A percentile compares a stretch with the other conserved stretches of the same genome.
These are phyloP conservation scores for Colletotrichum horii DNA, from an alignment of 2,329 filamentous ascomycete genomes.

Conservation along the genomic window DNA sequence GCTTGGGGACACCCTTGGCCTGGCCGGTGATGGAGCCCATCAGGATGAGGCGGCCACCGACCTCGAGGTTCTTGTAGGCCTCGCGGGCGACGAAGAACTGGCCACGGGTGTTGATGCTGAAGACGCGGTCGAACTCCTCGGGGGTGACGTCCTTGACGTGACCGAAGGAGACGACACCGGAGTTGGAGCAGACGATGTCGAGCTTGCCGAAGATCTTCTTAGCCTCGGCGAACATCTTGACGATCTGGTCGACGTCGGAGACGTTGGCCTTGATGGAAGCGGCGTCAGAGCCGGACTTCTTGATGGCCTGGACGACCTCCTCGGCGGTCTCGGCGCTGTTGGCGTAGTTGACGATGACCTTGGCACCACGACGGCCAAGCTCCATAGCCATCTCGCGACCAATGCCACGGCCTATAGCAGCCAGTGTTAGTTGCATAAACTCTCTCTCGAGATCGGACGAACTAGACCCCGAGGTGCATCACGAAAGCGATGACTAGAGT, in stretches of 20 bases:
- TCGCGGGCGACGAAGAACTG: slow-evolving; percentile 77
- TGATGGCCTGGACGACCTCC: slow-evolving; percentile 55
- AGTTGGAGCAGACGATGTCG: slow-evolving; percentile 75
- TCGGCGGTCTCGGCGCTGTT: slow-evolving; percentile 62
- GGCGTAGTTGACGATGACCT: slow-evolving; percentile 65
- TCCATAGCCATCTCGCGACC: slow-evolving; percentile 63
- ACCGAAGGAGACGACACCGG: slow-evolving; percentile 71
- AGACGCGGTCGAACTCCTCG: slow-evolving; percentile 75
- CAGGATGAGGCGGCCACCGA: slow-evolving; percentile 73
- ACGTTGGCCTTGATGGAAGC: slow-evolving; percentile 73
- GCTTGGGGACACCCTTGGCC: slow-evolving; percentile 71
- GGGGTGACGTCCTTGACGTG: slow-evolving; percentile 72
- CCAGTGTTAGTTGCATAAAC: background rate
- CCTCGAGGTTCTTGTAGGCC: slow-evolving; percentile 72
- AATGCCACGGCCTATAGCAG: slow-evolving; percentile 56
- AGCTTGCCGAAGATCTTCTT: slow-evolving; percentile 69
- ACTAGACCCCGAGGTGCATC: background rate
- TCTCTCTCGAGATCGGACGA: background rate
- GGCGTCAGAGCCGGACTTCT: slow-evolving; percentile 63
- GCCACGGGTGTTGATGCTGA: slow-evolving; percentile 70
- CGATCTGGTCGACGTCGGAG: slow-evolving; percentile 66
- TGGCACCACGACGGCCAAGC: slow-evolving; percentile 61
- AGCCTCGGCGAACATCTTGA: slow-evolving; percentile 66
- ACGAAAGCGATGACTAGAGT: background rate
- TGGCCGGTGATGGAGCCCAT: slow-evolving; percentile 75